Conservation (phyloP, 345 rosid species). For the Leavenworthia alabamica region DNA sequence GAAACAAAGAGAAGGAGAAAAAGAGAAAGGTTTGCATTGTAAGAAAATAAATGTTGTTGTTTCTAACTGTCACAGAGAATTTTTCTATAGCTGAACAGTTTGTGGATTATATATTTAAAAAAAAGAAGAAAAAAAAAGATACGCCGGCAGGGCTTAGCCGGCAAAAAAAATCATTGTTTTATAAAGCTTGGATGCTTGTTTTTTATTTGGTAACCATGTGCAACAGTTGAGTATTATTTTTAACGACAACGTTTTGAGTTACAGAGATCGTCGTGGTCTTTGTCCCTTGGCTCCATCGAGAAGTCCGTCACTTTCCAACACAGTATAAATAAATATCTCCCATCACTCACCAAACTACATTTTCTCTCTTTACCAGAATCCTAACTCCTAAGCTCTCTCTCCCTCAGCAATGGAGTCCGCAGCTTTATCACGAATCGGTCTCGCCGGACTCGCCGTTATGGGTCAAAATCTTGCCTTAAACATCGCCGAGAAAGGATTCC, state of each 20-base stretch:
- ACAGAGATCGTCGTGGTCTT: constrained; percentile 39
- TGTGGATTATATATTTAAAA: background rate
- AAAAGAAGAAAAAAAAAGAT: background rate
- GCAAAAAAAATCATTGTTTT: constrained; percentile 3
- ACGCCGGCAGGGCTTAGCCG: constrained; percentile 30
- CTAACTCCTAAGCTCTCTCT: too few relatives aligned
- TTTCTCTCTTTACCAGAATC: background rate
- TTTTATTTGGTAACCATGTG: too few relatives aligned
- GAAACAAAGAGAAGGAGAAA: constrained; percentile 30
- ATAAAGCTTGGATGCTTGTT: too few relatives aligned
- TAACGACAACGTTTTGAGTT: constrained; percentile 12
- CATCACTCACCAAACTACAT: background rate
- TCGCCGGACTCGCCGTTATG: constrained; percentile 98
- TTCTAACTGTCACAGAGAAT: constrained; percentile 8
- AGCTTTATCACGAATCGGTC: constrained; percentile 72
- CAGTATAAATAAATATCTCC: constrained; percentile 9
- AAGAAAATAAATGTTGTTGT: constrained; percentile 19
- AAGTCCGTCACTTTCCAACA: constrained; percentile 47
- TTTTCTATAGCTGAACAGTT: background rate
- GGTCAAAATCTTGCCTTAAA: constrained; percentile 93
- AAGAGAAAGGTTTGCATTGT: constrained; percentile 17
- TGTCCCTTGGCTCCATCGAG: constrained; percentile 57
- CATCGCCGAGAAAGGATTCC: constrained; percentile 90
- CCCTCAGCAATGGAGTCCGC: constrained; percentile 52
- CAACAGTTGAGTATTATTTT: background rate